Evolutionary conservation across 371 early-diverging fungal genomes (phyloP), one percentile per base, ranked within the genome.

Genomic region (Rhizopus sp.): DNA sequence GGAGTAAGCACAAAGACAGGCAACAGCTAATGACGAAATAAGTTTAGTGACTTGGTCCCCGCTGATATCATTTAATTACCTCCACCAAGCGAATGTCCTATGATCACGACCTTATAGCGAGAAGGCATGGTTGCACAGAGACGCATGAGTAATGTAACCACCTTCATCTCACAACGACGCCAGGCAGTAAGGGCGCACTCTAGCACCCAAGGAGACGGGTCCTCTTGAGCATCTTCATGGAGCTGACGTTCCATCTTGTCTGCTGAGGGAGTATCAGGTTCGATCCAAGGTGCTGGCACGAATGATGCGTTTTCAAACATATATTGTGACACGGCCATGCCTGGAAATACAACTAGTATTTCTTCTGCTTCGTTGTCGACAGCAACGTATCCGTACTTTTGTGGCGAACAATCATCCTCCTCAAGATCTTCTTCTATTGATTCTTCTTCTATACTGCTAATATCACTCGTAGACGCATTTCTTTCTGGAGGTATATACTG

Each of bases 91-190:
- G 64, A 62, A 35, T 71, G 64, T 5, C 75, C 75, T 7, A 75
- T 53, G 46, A 75, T 71, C 10, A 67, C 68, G 4, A 75, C 72
- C 31, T 60, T 64, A 55, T 71, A 75, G 60, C 68, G 67, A 32
- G 58, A 48, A 10, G 72, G 75, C 38, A 66, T 34, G 8, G 53
- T 47, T 8, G 57, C 57, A 54, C 72, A 71, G 3, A 67, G 50
- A n/a, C 69, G 69, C 75, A 75, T 71, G 23, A 75, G 45, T 17
- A 62, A 40, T 3, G 75, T 75, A 12, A 72, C 75, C 13, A 75
- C 75, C n/a, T 61, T 60, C 52, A 75, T 53, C 39, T 75, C 75
- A 56, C 72, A 71, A 10, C 68, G 54, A 16, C 63, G 62, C 75
- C 75, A 75, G 16, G 72, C 69, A 13, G 63, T 61, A 8, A 68